Percentiles rank a stretch among this genome's conserved stretches.
Conservation (phyloP, 2,329 filamentous ascomycete species). For the Thielaviopsis cerberus region DNA sequence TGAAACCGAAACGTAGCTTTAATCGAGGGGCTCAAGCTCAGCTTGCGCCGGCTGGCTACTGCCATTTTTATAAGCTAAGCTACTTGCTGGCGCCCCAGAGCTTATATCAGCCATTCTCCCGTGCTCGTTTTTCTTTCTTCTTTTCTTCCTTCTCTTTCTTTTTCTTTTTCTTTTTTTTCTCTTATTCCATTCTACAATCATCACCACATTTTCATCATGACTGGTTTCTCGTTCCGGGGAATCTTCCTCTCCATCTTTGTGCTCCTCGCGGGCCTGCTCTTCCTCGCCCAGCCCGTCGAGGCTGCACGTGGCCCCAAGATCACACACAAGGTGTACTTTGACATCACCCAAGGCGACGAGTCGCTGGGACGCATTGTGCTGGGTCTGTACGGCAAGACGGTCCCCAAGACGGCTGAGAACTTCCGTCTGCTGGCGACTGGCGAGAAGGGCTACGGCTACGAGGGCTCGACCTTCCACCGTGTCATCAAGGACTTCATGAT, state of each 20-base stretch:
- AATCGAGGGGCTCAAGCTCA: conserved; percentile 7
- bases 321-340: conserved; percentile 86
- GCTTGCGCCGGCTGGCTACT: no score
- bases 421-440: conserved; percentile 66
- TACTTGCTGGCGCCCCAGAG: no score
- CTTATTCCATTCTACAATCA: conserved; percentile 16
- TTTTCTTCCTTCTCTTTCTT: conserved; percentile 11
- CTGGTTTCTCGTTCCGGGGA: conserved; percentile 44
- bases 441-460: conserved; percentile 71
- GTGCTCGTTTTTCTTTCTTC: conserved; percentile 5
- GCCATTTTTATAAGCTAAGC: no score
- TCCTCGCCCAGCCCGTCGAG: conserved; percentile 56
- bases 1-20: conserved; percentile 11
- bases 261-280: conserved; percentile 54
- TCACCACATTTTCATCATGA: conserved; percentile 31
- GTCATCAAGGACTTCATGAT: conserved; percentile 88
- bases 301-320: conserved; percentile 81
- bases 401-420: conserved; percentile 57
- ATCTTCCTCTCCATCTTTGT: conserved; percentile 54
- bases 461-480: conserved; percentile 71
- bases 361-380: conserved; percentile 57
- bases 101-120: no score
- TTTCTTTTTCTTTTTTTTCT: not conserved
- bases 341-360: conserved; percentile 60
- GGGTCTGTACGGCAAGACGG: conserved; percentile 73